phyloP scores from a whole-genome alignment of 2,329 filamentous ascomycete species.

The Claviceps arundinis region DNA sequence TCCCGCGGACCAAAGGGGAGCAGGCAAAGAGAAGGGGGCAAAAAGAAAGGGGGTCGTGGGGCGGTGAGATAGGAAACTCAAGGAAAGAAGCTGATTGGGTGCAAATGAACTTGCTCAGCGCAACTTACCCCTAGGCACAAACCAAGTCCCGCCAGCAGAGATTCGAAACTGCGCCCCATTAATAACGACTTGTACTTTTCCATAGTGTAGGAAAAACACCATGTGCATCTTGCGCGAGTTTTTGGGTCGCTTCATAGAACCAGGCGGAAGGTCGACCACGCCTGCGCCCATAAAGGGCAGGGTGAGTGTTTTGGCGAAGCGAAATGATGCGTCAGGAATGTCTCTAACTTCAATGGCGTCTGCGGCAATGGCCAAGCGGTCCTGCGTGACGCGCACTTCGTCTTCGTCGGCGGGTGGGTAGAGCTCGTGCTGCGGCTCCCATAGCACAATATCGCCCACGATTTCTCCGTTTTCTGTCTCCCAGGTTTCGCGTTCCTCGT shows the following conservation, averaged over 20 bases:
- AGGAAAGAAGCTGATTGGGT: no score
- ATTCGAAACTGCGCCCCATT: slow-evolving; percentile 68
- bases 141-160: slow-evolving; percentile 78
- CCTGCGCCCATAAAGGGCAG: slow-evolving; percentile 80
- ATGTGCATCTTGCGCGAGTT: slow-evolving; percentile 95
- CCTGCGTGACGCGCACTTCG: slow-evolving; percentile 37
- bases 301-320: slow-evolving; percentile 77
- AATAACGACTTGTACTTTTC: slow-evolving; percentile 68
- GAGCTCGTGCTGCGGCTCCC: slow-evolving; percentile 44
- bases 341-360: slow-evolving; percentile 43
- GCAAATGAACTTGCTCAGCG: no score
- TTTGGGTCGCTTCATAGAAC: slow-evolving; percentile 75
- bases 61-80: background rate
- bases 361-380: slow-evolving; percentile 43
- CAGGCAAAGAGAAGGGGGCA: background rate
- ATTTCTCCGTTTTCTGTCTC: slow-evolving; percentile 54
- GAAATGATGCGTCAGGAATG: slow-evolving; percentile 58
- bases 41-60: background rate
- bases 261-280: slow-evolving; percentile 75
- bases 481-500: slow-evolving; percentile 53
- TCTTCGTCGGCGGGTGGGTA: slow-evolving; percentile 42
- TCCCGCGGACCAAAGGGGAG: background rate
- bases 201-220: slow-evolving; percentile 81
- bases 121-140: slow-evolving; percentile 78
- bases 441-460: slow-evolving; percentile 48